A percentile compares a stretch with the other conserved stretches of the same genome.
These are phyloP conservation scores for Exidia glandulosa DNA, from an alignment of 768 basidiomycete species.

Conservation along the genomic window DNA sequence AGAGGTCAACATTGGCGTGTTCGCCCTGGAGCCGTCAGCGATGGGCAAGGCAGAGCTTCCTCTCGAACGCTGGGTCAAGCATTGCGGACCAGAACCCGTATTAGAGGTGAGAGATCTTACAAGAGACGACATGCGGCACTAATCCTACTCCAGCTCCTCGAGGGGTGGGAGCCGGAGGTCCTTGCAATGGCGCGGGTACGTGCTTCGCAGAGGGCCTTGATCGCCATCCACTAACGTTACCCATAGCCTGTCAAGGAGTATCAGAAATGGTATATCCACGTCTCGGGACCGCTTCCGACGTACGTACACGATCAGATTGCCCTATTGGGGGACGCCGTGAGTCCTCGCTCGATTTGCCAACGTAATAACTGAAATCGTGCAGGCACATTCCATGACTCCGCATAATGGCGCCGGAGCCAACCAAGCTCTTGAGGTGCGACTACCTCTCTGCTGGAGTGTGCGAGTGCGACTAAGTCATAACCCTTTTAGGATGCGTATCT, in stretches of 20 bases:
- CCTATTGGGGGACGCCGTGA: conserved; percentile 20
- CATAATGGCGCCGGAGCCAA: neutral
- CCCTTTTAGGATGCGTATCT: neutral
- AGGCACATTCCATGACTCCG: neutral
- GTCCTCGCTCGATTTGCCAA: neutral
- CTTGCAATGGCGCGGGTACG: conserved; percentile 18
- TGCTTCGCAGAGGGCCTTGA: neutral
- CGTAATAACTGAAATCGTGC: neutral
- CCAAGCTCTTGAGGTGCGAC: neutral
- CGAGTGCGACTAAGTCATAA: neutral
- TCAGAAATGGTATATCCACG: conserved; percentile 15
- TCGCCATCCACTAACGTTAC: neutral
- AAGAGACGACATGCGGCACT: too few relatives aligned
- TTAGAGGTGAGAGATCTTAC: neutral
- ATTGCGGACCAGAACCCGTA: neutral
- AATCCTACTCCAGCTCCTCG: neutral
- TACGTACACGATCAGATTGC: conserved; percentile 15
- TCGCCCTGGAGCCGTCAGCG: neutral
- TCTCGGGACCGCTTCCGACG: conserved; percentile 10
- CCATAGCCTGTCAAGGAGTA: conserved; percentile 5
- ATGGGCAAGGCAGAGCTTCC: neutral
- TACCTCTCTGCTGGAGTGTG: neutral
- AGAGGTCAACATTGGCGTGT: neutral
- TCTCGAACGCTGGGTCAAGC: neutral
- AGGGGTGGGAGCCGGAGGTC: conserved; percentile 28